These are phyloP conservation scores for Usnea hakonensis DNA, from an alignment of 495 filamentous ascomycete species.

Conservation along the genomic window DNA sequence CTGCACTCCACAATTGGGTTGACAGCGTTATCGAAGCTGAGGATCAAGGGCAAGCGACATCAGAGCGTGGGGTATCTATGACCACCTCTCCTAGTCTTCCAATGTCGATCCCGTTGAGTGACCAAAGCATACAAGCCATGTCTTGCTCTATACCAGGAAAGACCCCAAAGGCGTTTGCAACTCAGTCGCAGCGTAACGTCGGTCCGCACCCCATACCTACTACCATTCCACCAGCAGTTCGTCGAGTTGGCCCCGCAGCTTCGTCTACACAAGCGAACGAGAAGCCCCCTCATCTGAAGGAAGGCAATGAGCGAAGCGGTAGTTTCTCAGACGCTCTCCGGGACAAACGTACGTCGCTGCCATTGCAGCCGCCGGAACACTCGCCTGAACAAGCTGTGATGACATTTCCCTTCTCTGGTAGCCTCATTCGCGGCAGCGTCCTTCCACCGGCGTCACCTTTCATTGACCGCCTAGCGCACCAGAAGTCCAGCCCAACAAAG, in stretches of 20 bases:
- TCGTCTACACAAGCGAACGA: conserved; percentile 21
- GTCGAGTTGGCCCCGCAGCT: conserved; percentile 24
- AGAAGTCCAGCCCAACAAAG: conserved; percentile 17
- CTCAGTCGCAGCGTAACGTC: conserved; percentile 36
- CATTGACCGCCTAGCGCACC: conserved; percentile 61
- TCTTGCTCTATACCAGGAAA: conserved; percentile 80
- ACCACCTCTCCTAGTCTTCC: conserved; percentile 40
- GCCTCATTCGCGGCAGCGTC: conserved; percentile 74
- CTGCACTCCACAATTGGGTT: conserved; percentile 36
- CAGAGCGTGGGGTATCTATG: conserved; percentile 40
- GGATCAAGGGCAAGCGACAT: conserved; percentile 27
- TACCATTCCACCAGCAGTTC: conserved; percentile 39
- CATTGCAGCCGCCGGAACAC: conserved; percentile 37
- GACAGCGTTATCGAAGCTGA: conserved; percentile 42
- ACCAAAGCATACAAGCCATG: conserved; percentile 55
- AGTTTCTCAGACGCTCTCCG: conserved; percentile 84
- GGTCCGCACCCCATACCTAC: conserved; percentile 58
- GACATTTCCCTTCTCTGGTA: conserved; percentile 65
- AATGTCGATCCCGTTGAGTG: conserved; percentile 40
- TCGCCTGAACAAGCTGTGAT: conserved; percentile 43
- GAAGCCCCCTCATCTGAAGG: conserved; percentile 31
- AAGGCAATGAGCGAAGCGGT: conserved; percentile 61
- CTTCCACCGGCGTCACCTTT: conserved; percentile 69
- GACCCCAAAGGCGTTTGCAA: conserved; percentile 41
- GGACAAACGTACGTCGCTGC: conserved; percentile 58